Evolutionary conservation across 192 early-diverging fungal species (phyloP).

Genomic region (Backusella parvicylindrica): DNA sequence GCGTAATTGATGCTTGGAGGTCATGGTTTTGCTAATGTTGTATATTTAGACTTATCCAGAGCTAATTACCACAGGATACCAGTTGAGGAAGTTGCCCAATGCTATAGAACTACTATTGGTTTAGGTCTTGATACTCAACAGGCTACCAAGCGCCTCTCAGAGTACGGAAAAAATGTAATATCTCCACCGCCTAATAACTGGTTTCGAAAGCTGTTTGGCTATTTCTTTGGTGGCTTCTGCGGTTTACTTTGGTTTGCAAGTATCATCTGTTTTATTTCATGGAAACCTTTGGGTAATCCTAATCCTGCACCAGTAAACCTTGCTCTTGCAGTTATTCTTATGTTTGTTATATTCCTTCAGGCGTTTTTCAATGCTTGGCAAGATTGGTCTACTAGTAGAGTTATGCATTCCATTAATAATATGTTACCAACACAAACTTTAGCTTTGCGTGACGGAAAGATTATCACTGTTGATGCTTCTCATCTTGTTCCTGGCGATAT

Average conservation of each 20-base stretch:
- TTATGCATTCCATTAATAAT: conserved; percentile 70
- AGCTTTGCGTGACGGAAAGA: conserved; percentile 69
- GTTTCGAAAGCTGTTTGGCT: conserved; percentile 38
- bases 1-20: not conserved
- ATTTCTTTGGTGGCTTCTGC: conserved; percentile 71
- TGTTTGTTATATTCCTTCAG: conserved; percentile 65
- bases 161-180: conserved; percentile 44
- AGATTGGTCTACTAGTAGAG: conserved; percentile 61
- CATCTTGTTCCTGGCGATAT: conserved; percentile 81
- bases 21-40: not conserved
- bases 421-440: conserved; percentile 64
- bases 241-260: conserved; percentile 63
- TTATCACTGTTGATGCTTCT: conserved; percentile 58
- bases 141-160: conserved; percentile 23
- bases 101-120: conserved; percentile 34
- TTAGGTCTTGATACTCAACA: conserved; percentile 36
- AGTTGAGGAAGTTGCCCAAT: conserved; percentile 36
- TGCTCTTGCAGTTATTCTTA: conserved; percentile 56
- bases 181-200: conserved; percentile 35
- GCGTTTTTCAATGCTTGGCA: conserved; percentile 68
- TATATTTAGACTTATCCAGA: conserved; percentile 30
- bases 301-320: conserved; percentile 54
- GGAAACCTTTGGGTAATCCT: conserved; percentile 50
- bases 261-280: conserved; percentile 64
- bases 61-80: conserved; percentile 44